A percentile compares a stretch with the other conserved stretches of the same genome.
Evolutionary conservation across 306 rosid species (phyloP).

Genomic region (Dryas alaskensis): DNA sequence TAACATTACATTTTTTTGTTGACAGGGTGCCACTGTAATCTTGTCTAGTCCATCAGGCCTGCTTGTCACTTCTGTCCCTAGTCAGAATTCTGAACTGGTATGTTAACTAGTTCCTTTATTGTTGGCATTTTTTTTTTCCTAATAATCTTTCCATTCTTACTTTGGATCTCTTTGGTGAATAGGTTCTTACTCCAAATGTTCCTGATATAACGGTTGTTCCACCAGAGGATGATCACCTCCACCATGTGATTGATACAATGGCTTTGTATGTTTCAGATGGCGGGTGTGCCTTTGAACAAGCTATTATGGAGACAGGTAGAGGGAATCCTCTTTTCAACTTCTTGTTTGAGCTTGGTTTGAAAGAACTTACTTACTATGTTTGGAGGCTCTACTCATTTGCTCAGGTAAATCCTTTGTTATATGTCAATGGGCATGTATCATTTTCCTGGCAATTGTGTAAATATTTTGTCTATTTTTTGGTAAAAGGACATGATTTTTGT

Average conservation of each 20-base stretch:
- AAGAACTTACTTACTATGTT: constrained; percentile 95
- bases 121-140: constrained; percentile 4
- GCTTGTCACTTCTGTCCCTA: constrained; percentile 88
- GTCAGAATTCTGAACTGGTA: constrained; percentile 96
- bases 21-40: constrained; percentile 91
- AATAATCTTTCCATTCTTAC: background rate
- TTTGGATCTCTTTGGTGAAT: constrained; percentile 12
- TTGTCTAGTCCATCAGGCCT: constrained; percentile 98
- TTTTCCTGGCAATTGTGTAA: background rate
- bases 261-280: constrained; percentile 94
- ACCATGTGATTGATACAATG: constrained; percentile 96
- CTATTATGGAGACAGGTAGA: constrained; percentile 99
- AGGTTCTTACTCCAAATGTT: constrained; percentile 97
- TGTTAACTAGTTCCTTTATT: constrained; percentile 11
- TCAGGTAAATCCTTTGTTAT: constrained; percentile 56
- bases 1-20: constrained; percentile 14
- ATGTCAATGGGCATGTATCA: background rate
- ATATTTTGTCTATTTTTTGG: background rate
- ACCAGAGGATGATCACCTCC: constrained; percentile 89
- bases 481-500: background rate
- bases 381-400: constrained; percentile 99
- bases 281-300: constrained; percentile 97
- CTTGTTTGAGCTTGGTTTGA: constrained; percentile 95
- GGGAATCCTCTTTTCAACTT: constrained; percentile 94
- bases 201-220: constrained; percentile 92